Conservation (phyloP, 345 rosid species). For the Gossypium arboreum region DNA sequence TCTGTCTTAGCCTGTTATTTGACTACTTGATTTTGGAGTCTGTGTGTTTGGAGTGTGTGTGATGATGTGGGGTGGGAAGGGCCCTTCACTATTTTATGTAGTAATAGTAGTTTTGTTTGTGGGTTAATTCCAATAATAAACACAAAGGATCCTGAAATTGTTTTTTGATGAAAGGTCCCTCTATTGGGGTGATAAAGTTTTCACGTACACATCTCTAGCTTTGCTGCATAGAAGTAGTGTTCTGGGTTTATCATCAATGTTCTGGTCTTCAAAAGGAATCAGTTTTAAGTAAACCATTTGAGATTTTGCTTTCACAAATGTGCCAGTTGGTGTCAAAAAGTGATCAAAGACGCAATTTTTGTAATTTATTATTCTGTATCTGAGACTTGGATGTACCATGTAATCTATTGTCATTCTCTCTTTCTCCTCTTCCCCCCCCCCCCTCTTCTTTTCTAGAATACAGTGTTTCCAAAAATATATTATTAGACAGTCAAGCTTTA, state of each 20-base stretch:
- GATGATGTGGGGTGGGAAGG: not conserved
- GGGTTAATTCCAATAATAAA: not conserved
- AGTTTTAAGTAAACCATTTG: not conserved
- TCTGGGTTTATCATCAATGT: not conserved
- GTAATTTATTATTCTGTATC: not conserved
- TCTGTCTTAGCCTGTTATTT: slow-evolving; percentile 2
- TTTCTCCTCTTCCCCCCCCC: not conserved
- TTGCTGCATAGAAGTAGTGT: not conserved
- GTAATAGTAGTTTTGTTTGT: not conserved
- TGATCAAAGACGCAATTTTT: not conserved
- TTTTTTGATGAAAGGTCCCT: not conserved
- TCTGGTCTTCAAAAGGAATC: not conserved
- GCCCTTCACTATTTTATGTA: not conserved
- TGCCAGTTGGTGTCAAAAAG: not conserved
- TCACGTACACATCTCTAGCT: not conserved
- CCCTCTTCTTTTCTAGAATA: not conserved
- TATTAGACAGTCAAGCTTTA: not conserved
- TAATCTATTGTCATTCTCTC: not conserved
- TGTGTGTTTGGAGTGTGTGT: not conserved
- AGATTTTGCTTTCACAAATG: not conserved
- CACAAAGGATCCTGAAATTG: not conserved
- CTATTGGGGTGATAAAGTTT: not conserved
- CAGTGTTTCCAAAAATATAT: not conserved
- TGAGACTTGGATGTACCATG: not conserved
- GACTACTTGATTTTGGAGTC: not conserved